Percentiles rank a stretch among this genome's conserved stretches.
These are phyloP conservation scores for Candida stauntonica DNA, from an alignment of 805 yeast species.

Conservation along the genomic window DNA sequence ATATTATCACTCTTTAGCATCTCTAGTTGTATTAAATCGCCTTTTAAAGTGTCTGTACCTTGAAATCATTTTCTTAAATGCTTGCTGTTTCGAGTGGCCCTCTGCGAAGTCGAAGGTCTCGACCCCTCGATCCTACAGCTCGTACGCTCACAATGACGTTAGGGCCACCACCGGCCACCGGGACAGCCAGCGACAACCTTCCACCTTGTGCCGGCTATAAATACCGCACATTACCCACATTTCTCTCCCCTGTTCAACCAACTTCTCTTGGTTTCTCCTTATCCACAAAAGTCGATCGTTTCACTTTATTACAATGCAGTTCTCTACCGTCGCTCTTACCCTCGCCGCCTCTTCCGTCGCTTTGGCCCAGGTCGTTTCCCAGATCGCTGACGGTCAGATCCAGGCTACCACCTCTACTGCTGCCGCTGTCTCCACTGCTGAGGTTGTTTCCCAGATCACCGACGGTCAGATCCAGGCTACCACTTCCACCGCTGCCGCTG, in stretches of 20 bases:
- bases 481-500: constrained; percentile 30
- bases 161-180: constrained; percentile 6
- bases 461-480: constrained; percentile 32
- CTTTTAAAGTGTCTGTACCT: no score
- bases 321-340: constrained; percentile 14
- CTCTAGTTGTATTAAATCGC: no score
- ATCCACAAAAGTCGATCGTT: constrained; percentile 7
- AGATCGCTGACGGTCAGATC: constrained; percentile 43
- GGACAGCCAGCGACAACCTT: no score
- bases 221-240: not conserved
- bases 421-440: constrained; percentile 15
- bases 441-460: constrained; percentile 26
- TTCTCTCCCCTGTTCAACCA: not conserved
- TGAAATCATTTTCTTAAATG: no score
- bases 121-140: not conserved
- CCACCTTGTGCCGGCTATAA: no score
- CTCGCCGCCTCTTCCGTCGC: constrained; percentile 20
- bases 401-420: constrained; percentile 27
- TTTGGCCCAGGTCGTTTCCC: constrained; percentile 30
- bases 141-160: constrained; percentile 1
- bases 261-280: not conserved
- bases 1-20: no score
- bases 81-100: not conserved
- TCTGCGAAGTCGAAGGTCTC: not conserved
- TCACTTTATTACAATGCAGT: constrained; percentile 15